Base-by-base conservation (phyloP, 345 rosid genomes). In the Dovyalis caffra region DNA sequence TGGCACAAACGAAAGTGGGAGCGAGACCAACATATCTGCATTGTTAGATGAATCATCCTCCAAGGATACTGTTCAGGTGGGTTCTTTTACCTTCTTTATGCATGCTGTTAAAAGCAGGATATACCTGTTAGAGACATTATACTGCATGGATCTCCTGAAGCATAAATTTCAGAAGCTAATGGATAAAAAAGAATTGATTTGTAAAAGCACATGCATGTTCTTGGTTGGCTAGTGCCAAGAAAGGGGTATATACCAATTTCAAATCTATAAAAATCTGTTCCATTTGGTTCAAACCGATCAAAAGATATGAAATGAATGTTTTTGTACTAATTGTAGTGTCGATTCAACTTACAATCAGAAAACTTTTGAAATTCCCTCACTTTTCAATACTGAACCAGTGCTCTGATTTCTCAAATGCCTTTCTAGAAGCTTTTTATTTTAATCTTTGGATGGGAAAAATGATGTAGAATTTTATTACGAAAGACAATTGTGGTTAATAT, bases 1-100 rank as follows among this genome's bases (percentile, higher is more conserved):
- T 77, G 94, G 90, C 69, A 77, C 78, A 23, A 78, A 56, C 77
- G 88, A 81, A 77, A 80, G 51, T 68, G 88, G 79, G 66, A 79
- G 76, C 68, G 90, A 85, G 62, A 82, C 69, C 78, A 85, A 78
- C 73, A 76, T 76, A 64, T 80, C 81, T 57, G 66, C 76, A 66
- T 71, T 82, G 61, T 64, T 85, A 79, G 87, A 86, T 86, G 89
- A 78, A 58, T 74, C 80, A 37, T 74, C 87, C 51, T 76, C 85
- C 45, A 85, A 83, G 72, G 91, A 87, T 38, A 75, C 74, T 37
- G 53, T 73, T 74, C 90, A 84, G 88, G 97, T 91, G 53, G 78
- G 79, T 21, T 74, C 45, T n/a, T 72, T 62, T 45, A 37, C 40
- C 49, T 67, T 40, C 51, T 65, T 28, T 71, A 1, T 18, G 70